These are phyloP conservation scores for Penicillium taxi DNA, from an alignment of 495 filamentous ascomycete species.

Conservation along the genomic window DNA sequence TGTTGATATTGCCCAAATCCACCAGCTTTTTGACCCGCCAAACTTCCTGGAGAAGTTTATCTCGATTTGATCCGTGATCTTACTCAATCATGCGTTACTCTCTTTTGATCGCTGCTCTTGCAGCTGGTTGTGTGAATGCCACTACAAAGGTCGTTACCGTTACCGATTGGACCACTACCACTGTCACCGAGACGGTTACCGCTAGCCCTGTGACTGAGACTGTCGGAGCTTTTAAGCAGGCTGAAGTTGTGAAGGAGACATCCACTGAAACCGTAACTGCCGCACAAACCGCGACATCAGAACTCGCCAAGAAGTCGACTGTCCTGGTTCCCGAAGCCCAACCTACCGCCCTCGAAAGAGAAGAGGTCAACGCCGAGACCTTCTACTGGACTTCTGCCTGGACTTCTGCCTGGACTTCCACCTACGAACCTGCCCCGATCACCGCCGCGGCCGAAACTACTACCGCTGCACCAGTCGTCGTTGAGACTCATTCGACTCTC, in stretches of 20 bases:
- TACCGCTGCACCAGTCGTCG: too few species aligned
- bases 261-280: conserved; percentile 5
- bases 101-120: conserved; percentile 52
- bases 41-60: conserved; percentile 38
- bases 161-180: conserved; percentile 49
- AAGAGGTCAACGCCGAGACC: conserved; percentile 4
- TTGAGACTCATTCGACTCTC: too few species aligned
- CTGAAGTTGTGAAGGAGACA: conserved; percentile 7
- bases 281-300: conserved; percentile 5
- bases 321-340: conserved; percentile 13
- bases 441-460: conserved; percentile 2
- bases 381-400: conserved; percentile 12
- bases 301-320: conserved; percentile 16
- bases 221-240: conserved; percentile 8
- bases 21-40: conserved; percentile 1
- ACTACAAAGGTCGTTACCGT: conserved; percentile 46
- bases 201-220: conserved; percentile 24
- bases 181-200: conserved; percentile 57
- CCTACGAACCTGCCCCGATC: neutral
- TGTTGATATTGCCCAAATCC: conserved; percentile 10
- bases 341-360: conserved; percentile 4
- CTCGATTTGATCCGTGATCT: conserved; percentile 25
- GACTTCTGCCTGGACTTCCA: conserved; percentile 13
- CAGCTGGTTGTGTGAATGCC: conserved; percentile 53
- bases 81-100: conserved; percentile 68